Conservation (phyloP, 345 rosid species). For the Jatropha curcas region DNA sequence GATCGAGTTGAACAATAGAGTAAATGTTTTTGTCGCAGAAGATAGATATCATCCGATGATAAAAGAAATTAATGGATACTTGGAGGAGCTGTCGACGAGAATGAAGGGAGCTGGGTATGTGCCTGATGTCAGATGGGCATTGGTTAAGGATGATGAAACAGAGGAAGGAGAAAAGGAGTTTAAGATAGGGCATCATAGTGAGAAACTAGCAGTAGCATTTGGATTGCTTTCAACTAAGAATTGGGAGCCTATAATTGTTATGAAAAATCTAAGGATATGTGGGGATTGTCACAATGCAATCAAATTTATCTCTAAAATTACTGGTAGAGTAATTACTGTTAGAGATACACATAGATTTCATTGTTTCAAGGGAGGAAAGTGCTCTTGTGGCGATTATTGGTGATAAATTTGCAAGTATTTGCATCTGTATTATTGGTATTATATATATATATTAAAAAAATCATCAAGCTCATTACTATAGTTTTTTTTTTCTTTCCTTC, state of each 20-base stretch:
- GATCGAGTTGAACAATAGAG: conserved; percentile 67
- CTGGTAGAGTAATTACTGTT: conserved; percentile 65
- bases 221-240: conserved; percentile 70
- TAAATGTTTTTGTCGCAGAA: conserved; percentile 80
- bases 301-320: conserved; percentile 59
- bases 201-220: conserved; percentile 87
- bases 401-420: conserved; percentile 25
- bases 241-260: conserved; percentile 65
- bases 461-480: no score
- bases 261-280: conserved; percentile 81
- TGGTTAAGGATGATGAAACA: conserved; percentile 59
- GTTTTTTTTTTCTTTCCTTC: no score
- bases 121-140: conserved; percentile 68
- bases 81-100: conserved; percentile 64
- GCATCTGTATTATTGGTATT: neutral
- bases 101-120: conserved; percentile 74
- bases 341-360: conserved; percentile 80
- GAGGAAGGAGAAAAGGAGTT: conserved; percentile 59
- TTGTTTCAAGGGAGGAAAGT: conserved; percentile 63
- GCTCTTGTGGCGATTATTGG: conserved; percentile 88
- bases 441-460: no score
- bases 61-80: conserved; percentile 48
- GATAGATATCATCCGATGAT: conserved; percentile 84
- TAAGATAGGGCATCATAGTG: conserved; percentile 70
- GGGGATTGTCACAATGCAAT: conserved; percentile 91